Evolutionary conservation across 1,284 basidiomycete species (phyloP), one percentile per base, ranked within the genome.

Genomic region (Quambalaria eucalypti): DNA sequence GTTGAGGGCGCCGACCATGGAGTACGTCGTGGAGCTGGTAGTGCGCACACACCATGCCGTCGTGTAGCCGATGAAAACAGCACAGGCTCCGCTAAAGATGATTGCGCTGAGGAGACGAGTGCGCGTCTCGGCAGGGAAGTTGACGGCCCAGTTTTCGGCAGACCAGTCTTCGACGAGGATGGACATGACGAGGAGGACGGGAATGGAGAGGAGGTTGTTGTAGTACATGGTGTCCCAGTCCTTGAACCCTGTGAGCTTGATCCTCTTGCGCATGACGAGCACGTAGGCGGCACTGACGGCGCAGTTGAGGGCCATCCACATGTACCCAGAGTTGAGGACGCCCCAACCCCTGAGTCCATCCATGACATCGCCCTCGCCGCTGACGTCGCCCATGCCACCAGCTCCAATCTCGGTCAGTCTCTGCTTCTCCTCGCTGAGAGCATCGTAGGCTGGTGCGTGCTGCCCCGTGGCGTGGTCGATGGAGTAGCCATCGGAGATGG

Each of bases 161-260:
- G 86, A 84, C 95, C 95, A 99, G 74, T 96, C 85, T 78, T 99
- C 95, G 38, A 87, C 79, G 52, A 92, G 66, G 61, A 98, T 72
- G 14, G 91, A 95, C 73, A 87, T 88, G 57, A 91, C 66, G 38
- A 83, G 80, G 40, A 99, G 80, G 33, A 97, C 84, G 40, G 95
- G 91, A 66, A 98, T 90, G 31, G 90, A 95, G 49, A 98, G 81
- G 51, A 97, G 77, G 78, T 98, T 99, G 81, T 96, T 97, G 81
- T 97, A 98, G 79, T 91, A 96, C 93, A 98, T 97, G 26, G 92
- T 88, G 75, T 98, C 95, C 92, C 91, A 96, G 76, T 98, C 93
- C 60, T 91, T 93, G 80, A 99, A 98, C 38, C 90, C 90, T n/a
- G 90, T 97, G 40, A 82, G 77, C 80, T 98, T 98, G 81, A 99